Percentiles rank a stretch among this genome's conserved stretches.
Conservation (phyloP, 2,329 filamentous ascomycete species). For the Penicillium brevicompactum region DNA sequence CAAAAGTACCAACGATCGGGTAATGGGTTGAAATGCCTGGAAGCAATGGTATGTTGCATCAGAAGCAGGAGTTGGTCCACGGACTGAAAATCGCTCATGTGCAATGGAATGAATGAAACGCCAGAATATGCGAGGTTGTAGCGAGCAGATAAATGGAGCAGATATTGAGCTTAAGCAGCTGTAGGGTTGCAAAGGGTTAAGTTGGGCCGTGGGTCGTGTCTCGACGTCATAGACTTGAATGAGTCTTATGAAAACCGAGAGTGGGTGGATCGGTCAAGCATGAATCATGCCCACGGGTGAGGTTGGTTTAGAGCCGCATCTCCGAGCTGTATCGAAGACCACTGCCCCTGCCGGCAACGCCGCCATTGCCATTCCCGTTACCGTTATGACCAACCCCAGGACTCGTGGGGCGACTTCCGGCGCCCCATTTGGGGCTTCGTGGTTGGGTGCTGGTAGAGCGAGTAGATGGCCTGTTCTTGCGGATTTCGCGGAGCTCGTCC, state of each 20-base stretch:
- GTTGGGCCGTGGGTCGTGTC: background rate
- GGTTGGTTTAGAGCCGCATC: constrained; percentile 28
- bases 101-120: constrained; percentile 12
- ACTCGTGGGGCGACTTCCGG: constrained; percentile 43
- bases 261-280: background rate
- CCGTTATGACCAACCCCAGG: constrained; percentile 39
- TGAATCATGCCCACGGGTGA: background rate
- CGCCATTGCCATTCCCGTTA: constrained; percentile 33
- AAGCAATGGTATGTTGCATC: background rate
- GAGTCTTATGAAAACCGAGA: background rate
- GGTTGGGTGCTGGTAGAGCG: constrained; percentile 47
- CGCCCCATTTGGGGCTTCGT: constrained; percentile 42
- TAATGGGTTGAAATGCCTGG: background rate
- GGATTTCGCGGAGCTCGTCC: constrained; percentile 48
- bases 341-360: constrained; percentile 37
- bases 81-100: constrained; percentile 4
- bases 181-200: background rate
- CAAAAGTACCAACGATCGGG: background rate
- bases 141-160: constrained; percentile 2
- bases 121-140: constrained; percentile 19
- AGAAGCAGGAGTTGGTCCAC: background rate
- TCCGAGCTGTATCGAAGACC: constrained; percentile 43
- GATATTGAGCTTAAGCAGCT: background rate
- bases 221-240: constrained; percentile 12
- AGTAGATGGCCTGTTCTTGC: constrained; percentile 46